phyloP scores from a whole-genome alignment of 2,329 filamentous ascomycete species.

The Colletotrichum sansevieriae region DNA sequence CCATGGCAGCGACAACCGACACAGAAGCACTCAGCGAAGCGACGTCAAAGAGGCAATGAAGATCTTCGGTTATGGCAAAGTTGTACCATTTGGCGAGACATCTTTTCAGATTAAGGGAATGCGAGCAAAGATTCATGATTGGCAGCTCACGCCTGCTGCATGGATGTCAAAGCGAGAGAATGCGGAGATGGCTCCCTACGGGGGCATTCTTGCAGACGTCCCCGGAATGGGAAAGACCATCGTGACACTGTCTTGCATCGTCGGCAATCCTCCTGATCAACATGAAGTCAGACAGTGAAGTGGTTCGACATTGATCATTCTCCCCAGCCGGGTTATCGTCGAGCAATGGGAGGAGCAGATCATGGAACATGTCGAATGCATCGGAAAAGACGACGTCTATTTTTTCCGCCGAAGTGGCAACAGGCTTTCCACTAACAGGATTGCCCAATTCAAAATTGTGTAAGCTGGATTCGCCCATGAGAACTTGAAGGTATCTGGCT shows the following conservation, averaged over 20 bases:
- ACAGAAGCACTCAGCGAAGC: background rate
- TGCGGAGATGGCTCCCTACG: conserved; percentile 53
- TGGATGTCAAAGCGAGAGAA: conserved; percentile 67
- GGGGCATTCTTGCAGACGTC: conserved; percentile 71
- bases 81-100: background rate
- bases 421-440: no score
- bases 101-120: background rate
- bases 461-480: background rate
- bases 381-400: background rate
- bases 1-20: background rate
- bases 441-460: background rate
- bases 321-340: conserved; percentile 44
- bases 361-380: background rate
- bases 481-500: no score
- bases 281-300: conserved; percentile 54
- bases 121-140: background rate
- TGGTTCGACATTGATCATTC: conserved; percentile 51
- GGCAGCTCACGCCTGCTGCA: conserved; percentile 62
- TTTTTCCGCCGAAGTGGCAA: no score
- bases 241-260: conserved; percentile 49
- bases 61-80: background rate
- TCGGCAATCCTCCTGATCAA: conserved; percentile 54
- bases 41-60: background rate
- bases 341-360: conserved; percentile 15
- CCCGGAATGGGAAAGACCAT: conserved; percentile 45